Base-by-base conservation (phyloP, 805 yeast genomes). In the Yarrowia phangngaensis region DNA sequence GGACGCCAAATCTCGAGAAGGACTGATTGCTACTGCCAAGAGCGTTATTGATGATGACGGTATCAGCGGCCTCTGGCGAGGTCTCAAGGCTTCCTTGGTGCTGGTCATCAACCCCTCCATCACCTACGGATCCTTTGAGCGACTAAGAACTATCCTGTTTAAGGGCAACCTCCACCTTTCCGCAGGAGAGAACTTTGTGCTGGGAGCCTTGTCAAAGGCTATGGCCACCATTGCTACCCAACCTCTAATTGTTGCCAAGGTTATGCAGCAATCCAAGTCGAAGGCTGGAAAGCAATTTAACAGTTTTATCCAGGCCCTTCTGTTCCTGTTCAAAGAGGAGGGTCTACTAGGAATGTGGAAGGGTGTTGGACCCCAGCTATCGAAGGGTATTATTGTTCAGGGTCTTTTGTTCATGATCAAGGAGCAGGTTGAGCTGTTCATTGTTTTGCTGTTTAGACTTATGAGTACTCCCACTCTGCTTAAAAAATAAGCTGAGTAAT, bases 241-340 rank as follows among this genome's bases (percentile, higher is more conserved):
- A 67, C 95, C 95, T 2, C 69, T 86, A 64, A 86, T 86, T 59
- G 84, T 85, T 1, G 79, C 94, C 11, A 86, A 86, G 65, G 90
- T 84, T 12, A 76, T 84, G 76, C 74, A 85, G 53, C 95, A 86
- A 65, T 71, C 70, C 55, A 54, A 57, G 9, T 56, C 56, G 17
- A 64, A 65, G 52, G 45, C 32, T 5, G 62, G 60, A 27, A 62
- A 59, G 26, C 65, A 64, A 20, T 77, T 80, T 60, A 69, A 71
- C 40, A 69, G 73, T 41, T 83, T 84, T 65, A 79, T 79, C 36
- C 74, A 79, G 26, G 87, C 84, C 4, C 66, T 86, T 58, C 62
- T 59, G 19, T 75, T 78, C 60, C 70, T 85, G 55, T 74, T 78
- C 69, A 65, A 70, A 54, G 68, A 73, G n/a, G 92, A 84, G 58